Conservation (phyloP, 140 eudicot genomes). For the Stevia rebaudiana region DNA sequence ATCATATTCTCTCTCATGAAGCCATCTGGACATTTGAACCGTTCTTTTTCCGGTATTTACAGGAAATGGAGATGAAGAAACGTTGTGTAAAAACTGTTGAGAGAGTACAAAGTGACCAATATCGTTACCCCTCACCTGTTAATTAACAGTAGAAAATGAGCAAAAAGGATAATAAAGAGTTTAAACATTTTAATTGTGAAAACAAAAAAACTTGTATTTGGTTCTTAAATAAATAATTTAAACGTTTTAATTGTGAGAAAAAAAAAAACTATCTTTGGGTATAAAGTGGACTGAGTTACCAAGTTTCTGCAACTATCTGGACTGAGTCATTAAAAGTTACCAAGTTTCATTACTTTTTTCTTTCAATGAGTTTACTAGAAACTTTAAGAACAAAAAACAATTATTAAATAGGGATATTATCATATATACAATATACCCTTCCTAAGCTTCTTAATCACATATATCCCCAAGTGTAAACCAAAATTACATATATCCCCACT, state of each 20-base stretch:
- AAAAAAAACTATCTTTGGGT: not conserved
- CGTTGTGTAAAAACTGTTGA: slow-evolving; percentile 48
- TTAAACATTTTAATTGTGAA: not conserved
- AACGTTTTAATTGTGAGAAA: not conserved
- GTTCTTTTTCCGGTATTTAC: slow-evolving; percentile 70
- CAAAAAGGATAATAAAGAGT: too few relatives aligned
- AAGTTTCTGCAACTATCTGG: not conserved
- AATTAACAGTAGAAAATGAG: not conserved
- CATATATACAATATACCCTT: too few relatives aligned
- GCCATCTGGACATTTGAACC: slow-evolving; percentile 62
- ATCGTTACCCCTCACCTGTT: slow-evolving; percentile 69
- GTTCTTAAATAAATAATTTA: not conserved
- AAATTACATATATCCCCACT: too few relatives aligned
- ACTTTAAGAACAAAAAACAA: not conserved
- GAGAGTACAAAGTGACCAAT: slow-evolving; percentile 62
- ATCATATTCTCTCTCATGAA: slow-evolving; percentile 54
- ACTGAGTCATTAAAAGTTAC: not conserved
- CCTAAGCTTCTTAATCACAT: too few relatives aligned
- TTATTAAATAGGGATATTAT: not conserved
- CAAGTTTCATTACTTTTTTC: not conserved
- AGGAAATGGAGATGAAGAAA: slow-evolving; percentile 62
- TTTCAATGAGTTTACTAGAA: not conserved
- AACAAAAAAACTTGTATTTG: too few relatives aligned
- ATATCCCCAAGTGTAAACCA: too few relatives aligned
- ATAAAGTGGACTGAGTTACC: too few relatives aligned